Conservation (phyloP, 768 basidiomycete genomes). For the Calocybe gangraenosa region DNA sequence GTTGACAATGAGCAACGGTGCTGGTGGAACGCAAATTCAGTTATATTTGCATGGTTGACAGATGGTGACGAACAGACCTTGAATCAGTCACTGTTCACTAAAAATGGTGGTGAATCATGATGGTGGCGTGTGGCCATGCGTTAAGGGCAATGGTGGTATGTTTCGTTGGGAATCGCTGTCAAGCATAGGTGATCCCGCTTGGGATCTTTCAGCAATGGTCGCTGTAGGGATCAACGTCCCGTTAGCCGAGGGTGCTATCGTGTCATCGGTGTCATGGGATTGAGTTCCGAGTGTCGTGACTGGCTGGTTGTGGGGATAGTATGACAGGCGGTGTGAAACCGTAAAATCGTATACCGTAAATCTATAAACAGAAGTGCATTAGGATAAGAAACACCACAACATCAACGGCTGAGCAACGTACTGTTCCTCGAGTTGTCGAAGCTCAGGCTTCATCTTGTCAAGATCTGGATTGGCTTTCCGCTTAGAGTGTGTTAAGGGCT, state of each 20-base stretch:
- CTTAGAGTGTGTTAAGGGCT: conserved; percentile 92
- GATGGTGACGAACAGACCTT: conserved; percentile 3
- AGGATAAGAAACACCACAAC: not conserved
- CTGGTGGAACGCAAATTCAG: no score
- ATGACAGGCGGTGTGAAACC: conserved; percentile 68
- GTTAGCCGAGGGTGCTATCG: conserved; percentile 36
- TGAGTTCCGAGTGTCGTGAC: conserved; percentile 36
- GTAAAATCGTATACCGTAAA: conserved; percentile 89
- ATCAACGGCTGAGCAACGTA: conserved; percentile 29
- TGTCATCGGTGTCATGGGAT: conserved; percentile 38
- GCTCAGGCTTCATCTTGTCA: conserved; percentile 87
- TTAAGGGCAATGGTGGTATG: conserved; percentile 19
- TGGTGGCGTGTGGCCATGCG: conserved; percentile 12
- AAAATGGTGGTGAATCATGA: not conserved
- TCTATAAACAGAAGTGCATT: conserved; percentile 33
- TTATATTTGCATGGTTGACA: not conserved
- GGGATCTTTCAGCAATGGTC: conserved; percentile 46
- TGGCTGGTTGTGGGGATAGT: conserved; percentile 84
- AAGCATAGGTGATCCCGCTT: conserved; percentile 38
- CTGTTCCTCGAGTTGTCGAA: conserved; percentile 93
- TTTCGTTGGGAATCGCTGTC: conserved; percentile 29
- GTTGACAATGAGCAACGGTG: not conserved
- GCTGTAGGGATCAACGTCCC: conserved; percentile 40
- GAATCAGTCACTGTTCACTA: no score
- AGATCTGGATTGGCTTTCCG: conserved; percentile 84